phyloP scores from a whole-genome alignment of 768 basidiomycete genomes.

The Tephrocybe sp. region DNA sequence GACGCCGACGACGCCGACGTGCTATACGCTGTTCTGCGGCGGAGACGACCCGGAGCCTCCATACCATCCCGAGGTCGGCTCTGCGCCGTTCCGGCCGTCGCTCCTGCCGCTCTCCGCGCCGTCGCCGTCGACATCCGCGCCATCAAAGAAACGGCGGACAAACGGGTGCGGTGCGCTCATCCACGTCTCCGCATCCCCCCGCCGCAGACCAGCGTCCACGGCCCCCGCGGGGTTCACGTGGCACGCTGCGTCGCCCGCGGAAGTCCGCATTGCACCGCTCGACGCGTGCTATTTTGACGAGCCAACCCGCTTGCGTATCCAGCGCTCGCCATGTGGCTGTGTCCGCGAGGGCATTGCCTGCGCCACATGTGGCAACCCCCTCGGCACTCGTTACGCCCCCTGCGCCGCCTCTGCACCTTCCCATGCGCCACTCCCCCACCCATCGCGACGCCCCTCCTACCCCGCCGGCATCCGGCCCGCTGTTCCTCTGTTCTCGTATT shows the following conservation, averaged over 20 bases:
- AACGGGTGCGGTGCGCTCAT: slow-evolving; percentile 68
- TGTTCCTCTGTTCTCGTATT: slow-evolving; percentile 31
- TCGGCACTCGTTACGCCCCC: slow-evolving; percentile 57
- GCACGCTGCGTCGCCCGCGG: slow-evolving; percentile 31
- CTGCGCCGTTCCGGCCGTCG: slow-evolving; percentile 16
- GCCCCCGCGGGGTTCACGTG: slow-evolving; percentile 38
- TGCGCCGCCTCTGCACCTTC: slow-evolving; percentile 18
- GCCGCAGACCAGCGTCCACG: slow-evolving; percentile 31
- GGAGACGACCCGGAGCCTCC: background rate
- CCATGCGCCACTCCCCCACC: too few species aligned
- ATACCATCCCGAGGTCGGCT: background rate
- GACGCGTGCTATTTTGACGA: slow-evolving; percentile 61
- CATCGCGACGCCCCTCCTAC: too few species aligned
- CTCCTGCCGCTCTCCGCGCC: slow-evolving; percentile 14
- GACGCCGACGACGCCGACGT: background rate
- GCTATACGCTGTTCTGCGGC: slow-evolving; percentile 14
- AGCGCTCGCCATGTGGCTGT: slow-evolving; percentile 63
- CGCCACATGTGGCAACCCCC: slow-evolving; percentile 60
- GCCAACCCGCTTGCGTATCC: slow-evolving; percentile 45
- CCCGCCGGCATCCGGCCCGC: slow-evolving; percentile 22
- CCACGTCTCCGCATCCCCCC: slow-evolving; percentile 54
- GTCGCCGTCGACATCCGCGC: background rate
- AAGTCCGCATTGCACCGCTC: slow-evolving; percentile 59
- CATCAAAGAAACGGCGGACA: slow-evolving; percentile 9
- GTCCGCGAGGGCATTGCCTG: slow-evolving; percentile 69